Percentiles rank a stretch among this genome's conserved stretches.
Conservation (phyloP, 2,329 filamentous ascomycete genomes). For the Hirsutella rhossiliensis region DNA sequence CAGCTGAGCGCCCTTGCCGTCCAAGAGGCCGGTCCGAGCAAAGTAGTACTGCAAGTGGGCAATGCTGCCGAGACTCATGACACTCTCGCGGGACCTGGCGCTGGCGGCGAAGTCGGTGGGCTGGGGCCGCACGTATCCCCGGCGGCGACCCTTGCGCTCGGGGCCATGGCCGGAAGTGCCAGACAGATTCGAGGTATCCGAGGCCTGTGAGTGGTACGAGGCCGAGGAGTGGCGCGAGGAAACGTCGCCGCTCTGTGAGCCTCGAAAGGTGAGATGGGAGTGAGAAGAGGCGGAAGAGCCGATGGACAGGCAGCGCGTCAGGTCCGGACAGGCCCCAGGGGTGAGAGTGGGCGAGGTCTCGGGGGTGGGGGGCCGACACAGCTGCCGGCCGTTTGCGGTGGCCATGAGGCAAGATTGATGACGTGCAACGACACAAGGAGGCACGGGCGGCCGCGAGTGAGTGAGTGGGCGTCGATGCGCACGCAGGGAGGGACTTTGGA, state of each 20-base stretch:
- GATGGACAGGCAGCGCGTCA: constrained; percentile 53
- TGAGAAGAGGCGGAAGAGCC: constrained; percentile 48
- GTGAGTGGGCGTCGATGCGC: background rate
- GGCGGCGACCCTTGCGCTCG: constrained; percentile 37
- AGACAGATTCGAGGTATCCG: constrained; percentile 26
- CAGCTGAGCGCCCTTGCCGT: constrained; percentile 83
- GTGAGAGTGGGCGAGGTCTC: constrained; percentile 51
- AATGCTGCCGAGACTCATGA: constrained; percentile 92
- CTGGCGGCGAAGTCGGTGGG: constrained; percentile 84
- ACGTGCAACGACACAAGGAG: no score
- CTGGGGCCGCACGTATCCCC: constrained; percentile 80
- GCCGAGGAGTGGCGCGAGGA: constrained; percentile 49
- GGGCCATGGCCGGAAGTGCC: constrained; percentile 35
- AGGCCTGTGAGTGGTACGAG: constrained; percentile 35
- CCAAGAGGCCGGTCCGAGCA: constrained; percentile 81
- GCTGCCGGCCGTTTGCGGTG: constrained; percentile 17
- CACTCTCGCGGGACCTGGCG: constrained; percentile 81
- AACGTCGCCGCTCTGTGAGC: constrained; percentile 44
- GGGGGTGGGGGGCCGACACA: constrained; percentile 33
- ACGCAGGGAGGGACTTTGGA: no score
- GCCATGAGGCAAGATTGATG: constrained; percentile 13
- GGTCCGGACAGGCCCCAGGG: constrained; percentile 43
- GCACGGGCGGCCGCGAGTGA: background rate
- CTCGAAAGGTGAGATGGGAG: constrained; percentile 34
- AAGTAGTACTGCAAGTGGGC: constrained; percentile 98